phyloP scores from a whole-genome alignment of 345 rosid species.

The Arabidopsis suecica region DNA sequence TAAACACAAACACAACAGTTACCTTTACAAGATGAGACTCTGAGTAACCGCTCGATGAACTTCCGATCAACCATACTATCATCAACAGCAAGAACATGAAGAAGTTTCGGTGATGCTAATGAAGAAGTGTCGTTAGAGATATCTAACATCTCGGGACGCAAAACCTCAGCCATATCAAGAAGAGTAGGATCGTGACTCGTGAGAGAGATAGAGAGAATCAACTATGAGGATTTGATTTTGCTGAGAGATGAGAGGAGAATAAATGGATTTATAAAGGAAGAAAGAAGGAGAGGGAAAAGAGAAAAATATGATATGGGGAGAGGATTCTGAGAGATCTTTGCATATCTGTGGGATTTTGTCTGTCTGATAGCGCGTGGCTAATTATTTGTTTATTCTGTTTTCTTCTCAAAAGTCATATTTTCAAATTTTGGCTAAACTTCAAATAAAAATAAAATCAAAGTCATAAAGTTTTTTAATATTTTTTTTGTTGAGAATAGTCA shows the following conservation, averaged over 20 bases:
- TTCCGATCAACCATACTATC: conserved; percentile 84
- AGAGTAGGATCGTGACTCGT: neutral
- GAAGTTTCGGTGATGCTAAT: conserved; percentile 54
- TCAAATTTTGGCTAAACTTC: conserved; percentile 26
- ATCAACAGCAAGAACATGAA: conserved; percentile 96
- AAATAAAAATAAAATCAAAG: conserved; percentile 15
- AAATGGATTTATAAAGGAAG: conserved; percentile 38
- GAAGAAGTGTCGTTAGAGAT: conserved; percentile 37
- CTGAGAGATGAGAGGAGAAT: conserved; percentile 19
- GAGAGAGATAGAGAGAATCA: neutral
- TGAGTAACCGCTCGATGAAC: conserved; percentile 77
- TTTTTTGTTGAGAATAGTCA: conserved; percentile 26
- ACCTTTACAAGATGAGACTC: conserved; percentile 86
- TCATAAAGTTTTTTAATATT: neutral
- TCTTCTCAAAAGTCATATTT: conserved; percentile 20
- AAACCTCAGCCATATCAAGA: conserved; percentile 45
- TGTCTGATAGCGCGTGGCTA: conserved; percentile 42
- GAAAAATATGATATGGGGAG: conserved; percentile 30
- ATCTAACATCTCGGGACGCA: conserved; percentile 34
- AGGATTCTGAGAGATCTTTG: conserved; percentile 47
- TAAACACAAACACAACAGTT: neutral
- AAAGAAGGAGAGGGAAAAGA: conserved; percentile 33
- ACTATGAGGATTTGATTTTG: neutral
- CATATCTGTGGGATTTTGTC: conserved; percentile 46
- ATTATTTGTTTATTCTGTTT: conserved; percentile 42